Base-by-base conservation (phyloP, 129 eudicot genomes). In the Heracleum sosnowskyi region DNA sequence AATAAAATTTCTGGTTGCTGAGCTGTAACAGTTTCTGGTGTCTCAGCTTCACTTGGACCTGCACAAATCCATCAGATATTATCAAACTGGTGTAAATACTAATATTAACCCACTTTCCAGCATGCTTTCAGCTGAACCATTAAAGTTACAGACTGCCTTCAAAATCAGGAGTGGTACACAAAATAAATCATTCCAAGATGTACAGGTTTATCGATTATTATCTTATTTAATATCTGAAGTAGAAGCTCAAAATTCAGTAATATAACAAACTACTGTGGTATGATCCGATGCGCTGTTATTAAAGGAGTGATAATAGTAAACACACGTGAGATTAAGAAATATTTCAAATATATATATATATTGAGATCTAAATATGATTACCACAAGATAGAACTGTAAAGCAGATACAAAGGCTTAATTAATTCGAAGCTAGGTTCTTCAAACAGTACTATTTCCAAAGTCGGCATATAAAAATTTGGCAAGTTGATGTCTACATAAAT, bases 21-120 rank as follows among this genome's bases (percentile, higher is more conserved):
- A 47, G 72, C 64, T 39, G 71, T 33, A 39, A 18, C 60, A 76
- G 29, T 74, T 46, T 85, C 89, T 70, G 86, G 91, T 47, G 69
- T 39, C 77, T 79, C 81, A 29, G 82, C 26, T 75, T 85, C 86
- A 70, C 41, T 33, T 64, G 71, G 16, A 72, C 78, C 89, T 86
- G 90, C 76, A 81, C n/a, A 82, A 37, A 49, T 76, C 51, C 78
- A 78, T 62, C 7, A 66, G 42, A 79, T 62, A 18, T 16, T 44
- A 26, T 44, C 31, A 24, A 72, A 40, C 18, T 40, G 53, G 22
- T 63, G 5, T 11, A 33, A 11, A 31, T 31, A 24, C 12, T 15
- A 16, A 13, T 1, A 28, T 31, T 31, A 66, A 66, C 39, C 24
- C 72, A 66, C 22, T 66, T 12, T 29, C 36, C 40, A 66, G 72